Conservation (phyloP, 352 stramenopile genomes). For the Globisporangium paddicum region DNA sequence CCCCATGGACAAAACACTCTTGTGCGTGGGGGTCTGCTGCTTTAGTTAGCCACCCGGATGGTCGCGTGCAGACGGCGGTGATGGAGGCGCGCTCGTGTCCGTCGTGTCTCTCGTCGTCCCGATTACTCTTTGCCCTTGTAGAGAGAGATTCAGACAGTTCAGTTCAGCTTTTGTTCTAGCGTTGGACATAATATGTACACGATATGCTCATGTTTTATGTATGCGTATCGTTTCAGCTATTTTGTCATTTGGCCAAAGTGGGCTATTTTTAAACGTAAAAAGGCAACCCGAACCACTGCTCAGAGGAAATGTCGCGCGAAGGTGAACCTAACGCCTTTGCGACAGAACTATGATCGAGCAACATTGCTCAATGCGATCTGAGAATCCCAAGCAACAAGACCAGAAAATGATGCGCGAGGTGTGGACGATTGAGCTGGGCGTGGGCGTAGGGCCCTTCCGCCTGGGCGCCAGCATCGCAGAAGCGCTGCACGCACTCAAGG, state of each 20-base stretch:
- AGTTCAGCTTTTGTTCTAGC: no score
- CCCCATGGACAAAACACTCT: background rate
- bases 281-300: background rate
- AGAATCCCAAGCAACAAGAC: constrained; percentile 2
- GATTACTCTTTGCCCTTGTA: background rate
- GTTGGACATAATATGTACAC: background rate
- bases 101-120: no score
- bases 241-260: background rate
- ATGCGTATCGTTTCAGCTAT: background rate
- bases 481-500: constrained; percentile 73
- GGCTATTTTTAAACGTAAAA: background rate
- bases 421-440: constrained; percentile 81
- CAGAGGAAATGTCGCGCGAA: background rate
- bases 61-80: background rate
- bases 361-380: constrained; percentile 1
- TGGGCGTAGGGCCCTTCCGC: constrained; percentile 69
- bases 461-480: constrained; percentile 72
- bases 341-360: background rate
- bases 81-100: background rate
- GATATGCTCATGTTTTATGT: background rate
- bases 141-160: background rate
- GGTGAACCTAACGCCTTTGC: background rate
- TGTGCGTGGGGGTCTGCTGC: background rate
- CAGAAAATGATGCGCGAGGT: constrained; percentile 63
- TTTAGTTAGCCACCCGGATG: background rate